Evolutionary conservation across 2,329 filamentous ascomycete species (phyloP).

Genomic region (Xylaria hypoxylon): DNA sequence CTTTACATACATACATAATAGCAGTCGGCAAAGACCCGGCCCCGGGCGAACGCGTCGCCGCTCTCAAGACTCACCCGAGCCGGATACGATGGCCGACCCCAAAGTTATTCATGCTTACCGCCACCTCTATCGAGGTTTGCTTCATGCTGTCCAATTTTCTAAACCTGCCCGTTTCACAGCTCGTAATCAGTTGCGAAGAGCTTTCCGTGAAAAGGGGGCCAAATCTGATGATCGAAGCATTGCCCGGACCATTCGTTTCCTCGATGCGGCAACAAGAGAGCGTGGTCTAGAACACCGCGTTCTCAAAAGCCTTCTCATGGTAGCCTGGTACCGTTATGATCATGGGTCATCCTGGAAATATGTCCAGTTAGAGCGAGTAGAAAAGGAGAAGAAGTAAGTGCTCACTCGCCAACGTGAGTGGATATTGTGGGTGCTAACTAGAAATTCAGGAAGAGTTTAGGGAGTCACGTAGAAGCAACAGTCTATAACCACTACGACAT

Average conservation of each 20-base stretch:
- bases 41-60: background rate
- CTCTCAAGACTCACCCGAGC: background rate
- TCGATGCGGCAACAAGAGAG: constrained; percentile 71
- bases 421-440: constrained; percentile 33
- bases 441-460: constrained; percentile 35
- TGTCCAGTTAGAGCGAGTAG: constrained; percentile 30
- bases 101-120: constrained; percentile 75
- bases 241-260: constrained; percentile 75
- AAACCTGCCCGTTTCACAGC: constrained; percentile 73
- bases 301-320: constrained; percentile 73
- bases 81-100: constrained; percentile 48
- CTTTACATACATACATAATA: background rate
- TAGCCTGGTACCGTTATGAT: constrained; percentile 56
- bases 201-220: constrained; percentile 65
- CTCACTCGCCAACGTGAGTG: constrained; percentile 12
- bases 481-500: constrained; percentile 73
- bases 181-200: constrained; percentile 68
- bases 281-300: constrained; percentile 78
- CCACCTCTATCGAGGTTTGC: constrained; percentile 71
- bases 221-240: constrained; percentile 64
- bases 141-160: constrained; percentile 79
- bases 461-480: constrained; percentile 43
- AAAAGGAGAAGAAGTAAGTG: constrained; percentile 38
- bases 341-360: constrained; percentile 48
- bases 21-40: background rate